Percentiles rank a stretch among this genome's conserved stretches.
Conservation (phyloP, 225 moss, liverwort and hornwort genomes). For the Ulota crispa region DNA sequence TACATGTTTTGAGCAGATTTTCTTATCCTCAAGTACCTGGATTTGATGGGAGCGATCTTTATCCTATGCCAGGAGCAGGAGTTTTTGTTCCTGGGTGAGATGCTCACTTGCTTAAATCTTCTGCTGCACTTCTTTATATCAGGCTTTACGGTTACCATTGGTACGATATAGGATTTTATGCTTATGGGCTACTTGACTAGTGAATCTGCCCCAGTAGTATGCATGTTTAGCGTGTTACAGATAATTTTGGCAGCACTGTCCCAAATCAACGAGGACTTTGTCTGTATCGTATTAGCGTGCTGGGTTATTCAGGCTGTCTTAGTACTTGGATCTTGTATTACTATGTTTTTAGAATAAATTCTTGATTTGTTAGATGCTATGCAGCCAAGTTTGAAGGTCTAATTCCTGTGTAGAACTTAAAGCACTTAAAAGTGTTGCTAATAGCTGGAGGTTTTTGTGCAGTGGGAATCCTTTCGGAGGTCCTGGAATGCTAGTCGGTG, state of each 20-base stretch:
- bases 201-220: neutral
- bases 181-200: neutral
- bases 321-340: neutral
- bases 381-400: neutral
- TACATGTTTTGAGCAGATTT: conserved; percentile 47
- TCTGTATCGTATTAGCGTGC: neutral
- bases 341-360: neutral
- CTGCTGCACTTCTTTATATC: conserved; percentile 20
- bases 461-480: conserved; percentile 43
- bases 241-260: neutral
- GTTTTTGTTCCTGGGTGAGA: conserved; percentile 74
- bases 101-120: conserved; percentile 12
- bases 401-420: neutral
- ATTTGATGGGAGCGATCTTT: conserved; percentile 70
- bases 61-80: conserved; percentile 73
- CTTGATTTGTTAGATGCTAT: neutral
- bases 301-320: neutral
- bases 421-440: conserved; percentile 10
- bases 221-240: neutral
- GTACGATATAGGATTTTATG: neutral
- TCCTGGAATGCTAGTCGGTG: conserved; percentile 63
- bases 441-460: conserved; percentile 26
- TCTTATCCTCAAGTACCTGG: conserved; percentile 63
- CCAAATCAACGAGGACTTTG: neutral
- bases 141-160: neutral